These are phyloP conservation scores for Blastomyces parvus DNA, from an alignment of 2,329 filamentous ascomycete species.

Conservation along the genomic window DNA sequence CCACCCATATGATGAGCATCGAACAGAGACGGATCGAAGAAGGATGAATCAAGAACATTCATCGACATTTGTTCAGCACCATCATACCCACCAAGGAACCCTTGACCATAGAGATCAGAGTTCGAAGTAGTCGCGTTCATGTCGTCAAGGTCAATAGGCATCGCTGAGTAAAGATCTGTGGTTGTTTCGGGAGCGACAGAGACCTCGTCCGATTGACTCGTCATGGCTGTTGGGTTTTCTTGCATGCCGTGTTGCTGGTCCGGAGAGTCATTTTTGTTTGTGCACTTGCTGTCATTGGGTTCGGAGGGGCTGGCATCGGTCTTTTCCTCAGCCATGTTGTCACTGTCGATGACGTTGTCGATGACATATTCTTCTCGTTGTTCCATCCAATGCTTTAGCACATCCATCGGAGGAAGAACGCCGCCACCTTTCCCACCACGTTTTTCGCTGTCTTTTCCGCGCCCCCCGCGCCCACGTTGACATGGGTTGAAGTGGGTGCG, in stretches of 20 bases:
- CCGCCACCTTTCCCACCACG: constrained; percentile 54
- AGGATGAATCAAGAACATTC: constrained; percentile 26
- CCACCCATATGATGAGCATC: constrained; percentile 24
- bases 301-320: not conserved
- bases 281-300: not conserved
- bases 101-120: constrained; percentile 19
- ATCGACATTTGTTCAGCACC: constrained; percentile 20
- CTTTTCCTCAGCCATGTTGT: constrained; percentile 8
- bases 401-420: constrained; percentile 52
- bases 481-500: constrained; percentile 76
- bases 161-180: constrained; percentile 16
- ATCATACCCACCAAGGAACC: constrained; percentile 24
- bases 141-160: constrained; percentile 15
- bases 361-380: constrained; percentile 44
- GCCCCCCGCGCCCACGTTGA: constrained; percentile 45
- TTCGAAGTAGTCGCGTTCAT: constrained; percentile 16
- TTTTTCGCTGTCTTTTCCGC: constrained; percentile 50
- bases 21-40: constrained; percentile 23
- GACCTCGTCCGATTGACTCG: not conserved
- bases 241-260: not conserved
- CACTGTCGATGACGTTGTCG: constrained; percentile 22
- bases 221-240: not conserved
- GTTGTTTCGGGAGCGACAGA: constrained; percentile 4
- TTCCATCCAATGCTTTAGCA: constrained; percentile 52
- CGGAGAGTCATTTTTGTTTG: not conserved